Conservation (phyloP, 371 early-diverging fungal species). For the Fennellomyces sp. region DNA sequence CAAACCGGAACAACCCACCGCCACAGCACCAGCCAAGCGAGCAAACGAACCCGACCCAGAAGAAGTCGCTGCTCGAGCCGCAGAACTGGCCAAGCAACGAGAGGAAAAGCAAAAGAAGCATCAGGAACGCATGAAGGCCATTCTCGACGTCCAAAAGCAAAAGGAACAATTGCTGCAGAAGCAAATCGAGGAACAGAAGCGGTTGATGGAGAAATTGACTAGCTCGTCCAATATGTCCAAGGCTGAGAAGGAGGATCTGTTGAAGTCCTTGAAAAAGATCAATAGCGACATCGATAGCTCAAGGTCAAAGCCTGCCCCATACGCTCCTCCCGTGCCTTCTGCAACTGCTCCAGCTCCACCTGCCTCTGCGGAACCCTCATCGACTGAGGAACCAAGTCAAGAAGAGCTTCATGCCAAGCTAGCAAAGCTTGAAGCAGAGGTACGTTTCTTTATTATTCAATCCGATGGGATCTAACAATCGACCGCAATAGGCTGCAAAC, state of each 20-base stretch:
- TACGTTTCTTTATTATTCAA: slow-evolving; percentile 27
- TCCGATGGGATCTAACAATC: too few relatives aligned
- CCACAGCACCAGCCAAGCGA: slow-evolving; percentile 4
- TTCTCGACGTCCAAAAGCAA: slow-evolving; percentile 60
- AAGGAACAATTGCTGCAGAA: slow-evolving; percentile 57
- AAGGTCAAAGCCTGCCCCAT: slow-evolving; percentile 16
- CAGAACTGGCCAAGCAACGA: slow-evolving; percentile 32
- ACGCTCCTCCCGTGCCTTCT: slow-evolving; percentile 4
- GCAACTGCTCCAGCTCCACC: background rate
- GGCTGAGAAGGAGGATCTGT: slow-evolving; percentile 55
- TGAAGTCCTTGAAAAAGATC: slow-evolving; percentile 42
- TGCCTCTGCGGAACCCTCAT: too few relatives aligned
- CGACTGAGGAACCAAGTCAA: background rate
- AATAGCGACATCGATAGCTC: slow-evolving; percentile 33
- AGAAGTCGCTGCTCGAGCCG: slow-evolving; percentile 39
- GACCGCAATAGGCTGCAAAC: slow-evolving; percentile 35
- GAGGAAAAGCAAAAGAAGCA: slow-evolving; percentile 42
- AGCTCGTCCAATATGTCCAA: slow-evolving; percentile 49
- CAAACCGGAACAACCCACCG: slow-evolving; percentile 8
- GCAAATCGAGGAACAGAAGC: slow-evolving; percentile 62
- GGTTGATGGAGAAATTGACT: slow-evolving; percentile 55
- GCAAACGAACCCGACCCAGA: slow-evolving; percentile 43
- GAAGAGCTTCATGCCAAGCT: slow-evolving; percentile 57
- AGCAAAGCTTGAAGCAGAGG: slow-evolving; percentile 71
- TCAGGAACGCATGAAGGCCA: slow-evolving; percentile 55